Evolutionary conservation across 192 early-diverging fungal genomes (phyloP), one percentile per base, ranked within the genome.

Genomic region (Podila minutissima): DNA sequence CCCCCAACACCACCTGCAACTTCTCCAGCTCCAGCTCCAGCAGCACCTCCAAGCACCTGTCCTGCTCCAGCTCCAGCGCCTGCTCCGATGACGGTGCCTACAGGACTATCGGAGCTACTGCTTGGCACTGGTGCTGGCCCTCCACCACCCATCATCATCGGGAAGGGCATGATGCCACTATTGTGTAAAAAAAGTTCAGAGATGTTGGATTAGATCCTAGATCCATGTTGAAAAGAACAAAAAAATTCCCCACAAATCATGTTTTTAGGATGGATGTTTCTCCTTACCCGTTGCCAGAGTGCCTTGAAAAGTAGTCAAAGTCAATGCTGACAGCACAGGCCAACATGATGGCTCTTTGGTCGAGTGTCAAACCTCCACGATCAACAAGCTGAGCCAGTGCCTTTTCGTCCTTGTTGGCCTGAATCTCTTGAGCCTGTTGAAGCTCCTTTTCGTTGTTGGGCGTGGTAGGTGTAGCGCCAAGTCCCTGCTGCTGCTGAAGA

Each of bases 241-340:
- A n/a, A 38, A 3, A 35, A 35, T 35, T 8, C 67, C 57, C 37
- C 62, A 71, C 26, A 32, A 32, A n/a, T n/a, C n/a, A n/a, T n/a
- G n/a, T 29, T 2, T 29, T 65, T n/a, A 63, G 12, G 0, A 29
- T 38, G 31, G 6, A 63, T 41, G 7, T 7, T 13, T 32, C 62
- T 53, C 33, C 77, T 35, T 69, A 73, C 59, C 86, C 88, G 73
- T 86, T 77, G 3, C 64, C 74, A 7, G 92, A 93, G 69, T 95
- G 93, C 50, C 93, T 75, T 35, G 87, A 91, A 82, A 95, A 97
- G 79, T 95, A 97, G 76, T 97, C 95, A 74, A 94, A 92, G 69
- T 97, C 96, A 59, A 95, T 94, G 20, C 91, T 92, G 64, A 96
- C 87, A 67, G 95, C 96, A 59, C 91, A 92, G 0, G 92, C 93